A percentile compares a stretch with the other conserved stretches of the same genome.
Evolutionary conservation across 2,329 filamentous ascomycete genomes (phyloP).

Genomic region (Fusarium redolens): DNA sequence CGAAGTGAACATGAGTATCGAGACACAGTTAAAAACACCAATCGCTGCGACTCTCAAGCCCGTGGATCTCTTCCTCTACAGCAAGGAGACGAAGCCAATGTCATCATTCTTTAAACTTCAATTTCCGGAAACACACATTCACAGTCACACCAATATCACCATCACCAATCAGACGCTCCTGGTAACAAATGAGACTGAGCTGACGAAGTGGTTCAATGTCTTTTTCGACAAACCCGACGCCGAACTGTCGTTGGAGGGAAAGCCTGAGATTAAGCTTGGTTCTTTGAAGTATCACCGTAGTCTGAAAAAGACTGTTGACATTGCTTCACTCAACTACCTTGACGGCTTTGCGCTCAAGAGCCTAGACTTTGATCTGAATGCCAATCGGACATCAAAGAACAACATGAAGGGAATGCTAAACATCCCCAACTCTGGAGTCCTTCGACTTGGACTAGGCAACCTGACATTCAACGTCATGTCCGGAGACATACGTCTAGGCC

Average conservation of each 20-base stretch:
- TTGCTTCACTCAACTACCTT: slow-evolving; percentile 55
- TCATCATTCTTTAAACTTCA: slow-evolving; percentile 39
- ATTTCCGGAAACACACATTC: slow-evolving; percentile 49
- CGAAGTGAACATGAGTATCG: slow-evolving; percentile 51
- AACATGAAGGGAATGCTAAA: slow-evolving; percentile 57
- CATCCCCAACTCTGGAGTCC: slow-evolving; percentile 58
- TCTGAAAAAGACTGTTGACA: slow-evolving; percentile 56
- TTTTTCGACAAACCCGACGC: slow-evolving; percentile 54
- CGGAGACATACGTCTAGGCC: slow-evolving; percentile 54
- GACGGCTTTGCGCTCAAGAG: slow-evolving; percentile 53
- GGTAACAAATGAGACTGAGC: slow-evolving; percentile 54
- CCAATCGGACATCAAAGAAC: slow-evolving; percentile 50
- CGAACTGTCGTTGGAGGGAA: slow-evolving; percentile 53
- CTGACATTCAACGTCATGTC: slow-evolving; percentile 58
- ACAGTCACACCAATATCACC: slow-evolving; percentile 52
- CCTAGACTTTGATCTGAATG: slow-evolving; percentile 54
- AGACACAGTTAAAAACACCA: slow-evolving; percentile 53
- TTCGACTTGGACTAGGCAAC: slow-evolving; percentile 59
- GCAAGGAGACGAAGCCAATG: slow-evolving; percentile 46
- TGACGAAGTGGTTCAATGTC: slow-evolving; percentile 53
- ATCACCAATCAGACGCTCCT: slow-evolving; percentile 51
- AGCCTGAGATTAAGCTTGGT: slow-evolving; percentile 53
- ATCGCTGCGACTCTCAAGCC: slow-evolving; percentile 53
- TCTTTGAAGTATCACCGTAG: slow-evolving; percentile 51
- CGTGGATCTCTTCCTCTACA: slow-evolving; percentile 55